Evolutionary conservation across 2,329 filamentous ascomycete genomes (phyloP).

Genomic region (Monilinia aucupariae): DNA sequence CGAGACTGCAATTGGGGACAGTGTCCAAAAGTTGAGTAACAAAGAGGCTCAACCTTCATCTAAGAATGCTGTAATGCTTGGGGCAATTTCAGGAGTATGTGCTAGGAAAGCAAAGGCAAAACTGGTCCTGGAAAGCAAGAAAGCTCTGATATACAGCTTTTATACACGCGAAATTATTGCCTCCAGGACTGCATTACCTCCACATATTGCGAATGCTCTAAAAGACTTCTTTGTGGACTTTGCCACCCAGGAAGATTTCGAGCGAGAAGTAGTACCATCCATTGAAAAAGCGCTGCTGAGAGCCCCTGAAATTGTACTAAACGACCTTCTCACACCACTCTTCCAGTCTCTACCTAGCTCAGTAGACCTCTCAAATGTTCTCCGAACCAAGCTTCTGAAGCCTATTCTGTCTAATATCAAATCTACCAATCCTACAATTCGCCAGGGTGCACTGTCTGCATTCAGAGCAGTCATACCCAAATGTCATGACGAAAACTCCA

Average conservation of each 20-base stretch:
- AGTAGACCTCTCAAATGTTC: conserved; percentile 71
- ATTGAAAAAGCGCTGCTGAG: conserved; percentile 85
- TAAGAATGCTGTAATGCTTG: conserved; percentile 72
- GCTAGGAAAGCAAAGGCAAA: conserved; percentile 62
- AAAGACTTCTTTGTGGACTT: conserved; percentile 79
- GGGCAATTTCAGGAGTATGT: conserved; percentile 81
- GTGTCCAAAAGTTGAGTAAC: conserved; percentile 61
- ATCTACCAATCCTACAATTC: conserved; percentile 75
- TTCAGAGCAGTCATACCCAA: conserved; percentile 65
- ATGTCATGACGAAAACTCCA: conserved; percentile 50
- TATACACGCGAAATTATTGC: conserved; percentile 81
- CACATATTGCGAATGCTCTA: conserved; percentile 67
- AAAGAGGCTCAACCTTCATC: conserved; percentile 60
- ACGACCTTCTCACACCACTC: conserved; percentile 70
- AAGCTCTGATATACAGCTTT: conserved; percentile 71
- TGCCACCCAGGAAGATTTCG: conserved; percentile 66
- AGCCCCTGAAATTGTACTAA: conserved; percentile 82
- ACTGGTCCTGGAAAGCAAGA: conserved; percentile 57
- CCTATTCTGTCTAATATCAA: conserved; percentile 86
- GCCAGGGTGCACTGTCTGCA: conserved; percentile 67
- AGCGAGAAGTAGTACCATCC: conserved; percentile 68
- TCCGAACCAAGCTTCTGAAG: conserved; percentile 71
- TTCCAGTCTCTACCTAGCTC: conserved; percentile 61
- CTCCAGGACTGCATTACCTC: conserved; percentile 65
- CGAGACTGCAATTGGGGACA: conserved; percentile 38